Conservation (phyloP, 75 land plant species). For the Sequoia sempervirens region DNA sequence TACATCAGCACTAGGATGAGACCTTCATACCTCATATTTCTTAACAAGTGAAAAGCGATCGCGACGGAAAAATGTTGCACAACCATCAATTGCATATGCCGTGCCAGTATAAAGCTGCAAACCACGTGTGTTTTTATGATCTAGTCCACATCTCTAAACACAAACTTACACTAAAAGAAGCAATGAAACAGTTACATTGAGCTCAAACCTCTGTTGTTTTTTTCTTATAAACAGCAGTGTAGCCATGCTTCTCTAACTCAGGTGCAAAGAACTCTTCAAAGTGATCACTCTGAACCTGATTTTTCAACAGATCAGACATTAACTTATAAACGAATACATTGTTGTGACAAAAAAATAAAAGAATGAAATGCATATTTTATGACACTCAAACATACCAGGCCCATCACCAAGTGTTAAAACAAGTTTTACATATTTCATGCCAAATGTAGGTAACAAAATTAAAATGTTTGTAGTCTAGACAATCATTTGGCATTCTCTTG, state of each 20-base stretch:
- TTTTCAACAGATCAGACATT: slow-evolving; percentile 3
- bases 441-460: not conserved
- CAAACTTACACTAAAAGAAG: not conserved
- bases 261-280: slow-evolving; percentile 93
- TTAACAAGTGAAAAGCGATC: slow-evolving; percentile 91
- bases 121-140: not conserved
- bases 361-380: too few relatives aligned
- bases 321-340: not conserved
- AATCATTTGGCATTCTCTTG: not conserved
- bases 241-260: slow-evolving; percentile 95
- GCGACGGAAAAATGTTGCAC: slow-evolving; percentile 95
- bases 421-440: not conserved
- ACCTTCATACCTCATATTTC: slow-evolving; percentile 85
- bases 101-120: slow-evolving; percentile 76
- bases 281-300: slow-evolving; percentile 88
- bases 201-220: slow-evolving; percentile 75
- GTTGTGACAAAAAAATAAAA: not conserved
- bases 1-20: not conserved
- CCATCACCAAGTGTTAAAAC: not conserved
- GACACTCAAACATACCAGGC: not conserved
- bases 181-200: not conserved
- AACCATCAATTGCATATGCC: slow-evolving; percentile 75
- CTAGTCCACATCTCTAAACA: not conserved
- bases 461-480: not conserved
- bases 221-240: slow-evolving; percentile 81